A percentile compares a stretch with the other conserved stretches of the same genome.
Conservation (phyloP, 2,329 filamentous ascomycete species). For the Rhynchosporium agropyri region DNA sequence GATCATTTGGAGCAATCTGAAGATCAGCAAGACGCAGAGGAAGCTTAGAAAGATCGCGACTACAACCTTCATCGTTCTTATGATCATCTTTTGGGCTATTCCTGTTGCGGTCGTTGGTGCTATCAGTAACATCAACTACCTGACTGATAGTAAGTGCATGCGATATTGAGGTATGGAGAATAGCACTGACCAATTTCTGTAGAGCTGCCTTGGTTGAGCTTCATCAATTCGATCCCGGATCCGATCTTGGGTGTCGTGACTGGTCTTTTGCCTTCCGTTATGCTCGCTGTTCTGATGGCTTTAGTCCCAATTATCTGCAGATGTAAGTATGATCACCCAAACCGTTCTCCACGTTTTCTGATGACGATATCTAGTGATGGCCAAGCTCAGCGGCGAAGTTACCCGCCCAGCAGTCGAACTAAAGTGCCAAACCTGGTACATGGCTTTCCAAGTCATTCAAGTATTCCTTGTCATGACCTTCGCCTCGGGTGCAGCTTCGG, state of each 20-base stretch:
- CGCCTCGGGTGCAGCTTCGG: constrained; percentile 76
- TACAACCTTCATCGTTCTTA: constrained; percentile 67
- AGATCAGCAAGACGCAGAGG: constrained; percentile 81
- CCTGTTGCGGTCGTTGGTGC: constrained; percentile 77
- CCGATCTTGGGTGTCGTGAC: constrained; percentile 78
- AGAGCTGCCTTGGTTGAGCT: constrained; percentile 67
- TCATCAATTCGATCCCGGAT: constrained; percentile 70
- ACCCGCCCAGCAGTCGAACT: constrained; percentile 80
- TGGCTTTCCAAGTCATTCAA: constrained; percentile 86
- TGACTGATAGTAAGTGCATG: constrained; percentile 50
- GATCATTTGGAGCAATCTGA: constrained; percentile 83
- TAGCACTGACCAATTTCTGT: constrained; percentile 17
- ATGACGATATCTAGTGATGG: constrained; percentile 57
- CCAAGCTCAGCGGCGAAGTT: constrained; percentile 77
- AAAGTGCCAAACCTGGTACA: constrained; percentile 88
- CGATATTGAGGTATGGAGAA: neutral
- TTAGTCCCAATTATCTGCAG: constrained; percentile 81
- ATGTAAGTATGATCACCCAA: constrained; percentile 50
- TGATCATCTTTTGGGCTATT: constrained; percentile 85
- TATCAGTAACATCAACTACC: constrained; percentile 79
- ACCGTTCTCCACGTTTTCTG: constrained; percentile 18
- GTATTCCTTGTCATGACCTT: constrained; percentile 89
- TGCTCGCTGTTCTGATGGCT: constrained; percentile 81
- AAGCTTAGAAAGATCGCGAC: constrained; percentile 70
- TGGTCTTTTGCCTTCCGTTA: constrained; percentile 77